These are phyloP conservation scores for Peronosclerospora sorghi DNA, from an alignment of 352 stramenopile species.

Conservation along the genomic window DNA sequence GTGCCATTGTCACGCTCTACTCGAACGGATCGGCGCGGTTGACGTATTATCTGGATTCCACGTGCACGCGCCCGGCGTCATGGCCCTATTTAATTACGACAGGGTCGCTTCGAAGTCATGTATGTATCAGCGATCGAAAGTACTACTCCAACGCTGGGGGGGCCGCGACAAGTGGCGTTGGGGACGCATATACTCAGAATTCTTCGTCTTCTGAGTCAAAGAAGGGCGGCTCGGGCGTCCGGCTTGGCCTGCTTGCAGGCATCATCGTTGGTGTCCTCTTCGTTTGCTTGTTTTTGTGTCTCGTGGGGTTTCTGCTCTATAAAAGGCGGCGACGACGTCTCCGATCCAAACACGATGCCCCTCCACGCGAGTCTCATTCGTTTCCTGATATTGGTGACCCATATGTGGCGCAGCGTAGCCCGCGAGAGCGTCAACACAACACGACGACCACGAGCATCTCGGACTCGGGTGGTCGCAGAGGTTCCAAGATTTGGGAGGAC, in stretches of 20 bases:
- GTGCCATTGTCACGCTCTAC: constrained; percentile 11
- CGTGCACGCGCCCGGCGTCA: constrained; percentile 1
- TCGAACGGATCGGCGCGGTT: constrained; percentile 18
- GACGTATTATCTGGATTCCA: constrained; percentile 16
- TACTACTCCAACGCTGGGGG: constrained; percentile 17
- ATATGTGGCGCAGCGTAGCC: constrained; percentile 14
- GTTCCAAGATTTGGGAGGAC: too few species aligned
- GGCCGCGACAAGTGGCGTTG: constrained; percentile 5
- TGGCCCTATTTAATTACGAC: constrained; percentile 2
- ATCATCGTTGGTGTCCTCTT: constrained; percentile 17
- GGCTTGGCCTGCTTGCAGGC: constrained; percentile 10
- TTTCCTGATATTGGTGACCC: constrained; percentile 5
- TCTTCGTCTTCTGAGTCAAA: constrained; percentile 5
- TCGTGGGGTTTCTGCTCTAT: constrained; percentile 9
- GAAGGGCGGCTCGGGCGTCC: constrained; percentile 4
- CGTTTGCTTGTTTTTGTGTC: too few species aligned
- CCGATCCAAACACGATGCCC: not conserved
- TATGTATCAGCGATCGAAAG: constrained; percentile 4
- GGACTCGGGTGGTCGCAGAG: too few species aligned
- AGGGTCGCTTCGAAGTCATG: constrained; percentile 9
- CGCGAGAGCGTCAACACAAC: constrained; percentile 6
- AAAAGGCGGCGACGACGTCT: constrained; percentile 1
- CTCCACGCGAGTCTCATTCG: not conserved
- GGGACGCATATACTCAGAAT: not conserved
- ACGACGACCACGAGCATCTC: too few species aligned